Evolutionary conservation across 371 early-diverging fungal genomes (phyloP).

Genomic region (Lichtheimia ornata): DNA sequence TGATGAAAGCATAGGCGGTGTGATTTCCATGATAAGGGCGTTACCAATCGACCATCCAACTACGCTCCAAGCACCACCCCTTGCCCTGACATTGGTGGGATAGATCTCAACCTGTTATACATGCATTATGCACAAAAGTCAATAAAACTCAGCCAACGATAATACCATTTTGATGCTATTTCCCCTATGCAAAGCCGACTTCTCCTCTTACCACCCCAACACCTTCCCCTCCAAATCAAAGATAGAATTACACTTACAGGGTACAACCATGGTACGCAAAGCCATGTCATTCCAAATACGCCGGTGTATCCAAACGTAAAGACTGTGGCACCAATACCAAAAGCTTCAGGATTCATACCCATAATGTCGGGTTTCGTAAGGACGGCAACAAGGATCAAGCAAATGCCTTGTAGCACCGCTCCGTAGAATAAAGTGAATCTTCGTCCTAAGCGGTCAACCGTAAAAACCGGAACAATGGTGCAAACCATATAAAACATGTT

Average conservation of each 20-base stretch:
- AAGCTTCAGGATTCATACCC: slow-evolving; percentile 20
- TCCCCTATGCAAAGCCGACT: slow-evolving; percentile 55
- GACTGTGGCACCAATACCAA: slow-evolving; percentile 36
- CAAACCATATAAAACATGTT: slow-evolving; percentile 34
- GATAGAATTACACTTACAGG: slow-evolving; percentile 17
- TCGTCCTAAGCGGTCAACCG: slow-evolving; percentile 33
- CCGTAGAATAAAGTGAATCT: slow-evolving; percentile 36
- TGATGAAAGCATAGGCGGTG: slow-evolving; percentile 18
- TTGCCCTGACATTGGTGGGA: slow-evolving; percentile 36
- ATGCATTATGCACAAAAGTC: not conserved
- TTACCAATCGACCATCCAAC: slow-evolving; percentile 46
- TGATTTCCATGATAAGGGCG: slow-evolving; percentile 40
- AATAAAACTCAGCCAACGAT: too few species aligned
- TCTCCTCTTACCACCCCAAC: too few species aligned
- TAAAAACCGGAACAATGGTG: slow-evolving; percentile 36
- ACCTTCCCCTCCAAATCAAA: too few species aligned
- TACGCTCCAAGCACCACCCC: slow-evolving; percentile 44
- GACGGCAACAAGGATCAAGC: slow-evolving; percentile 31
- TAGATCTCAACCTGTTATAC: slow-evolving; percentile 26
- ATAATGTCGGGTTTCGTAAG: slow-evolving; percentile 35
- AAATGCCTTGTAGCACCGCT: slow-evolving; percentile 38
- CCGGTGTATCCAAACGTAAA: slow-evolving; percentile 40
- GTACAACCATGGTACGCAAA: slow-evolving; percentile 40
- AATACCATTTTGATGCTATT: not conserved
- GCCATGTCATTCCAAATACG: slow-evolving; percentile 44